Conservation (phyloP, 1,139 yeast genomes). For the Sugiyamaella novakii region DNA sequence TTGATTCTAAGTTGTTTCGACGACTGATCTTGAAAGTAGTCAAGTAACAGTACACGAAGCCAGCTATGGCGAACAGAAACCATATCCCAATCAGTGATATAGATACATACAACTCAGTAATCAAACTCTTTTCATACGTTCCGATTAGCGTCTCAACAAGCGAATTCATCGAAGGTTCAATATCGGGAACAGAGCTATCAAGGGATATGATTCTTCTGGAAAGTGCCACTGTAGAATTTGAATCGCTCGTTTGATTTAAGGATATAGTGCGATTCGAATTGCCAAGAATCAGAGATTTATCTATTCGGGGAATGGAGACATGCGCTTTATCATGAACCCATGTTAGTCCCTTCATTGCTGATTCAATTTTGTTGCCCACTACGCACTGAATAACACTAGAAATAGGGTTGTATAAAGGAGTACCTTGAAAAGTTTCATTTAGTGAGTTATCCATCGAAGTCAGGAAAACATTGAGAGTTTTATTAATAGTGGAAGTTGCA, state of each 20-base stretch:
- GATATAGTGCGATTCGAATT: conserved; percentile 8
- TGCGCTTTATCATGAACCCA: conserved; percentile 75
- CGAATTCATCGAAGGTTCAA: conserved; percentile 13
- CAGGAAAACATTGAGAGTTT: conserved; percentile 55
- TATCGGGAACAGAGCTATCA: background rate
- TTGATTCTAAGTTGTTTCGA: background rate
- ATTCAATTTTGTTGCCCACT: conserved; percentile 67
- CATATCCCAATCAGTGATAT: conserved; percentile 29
- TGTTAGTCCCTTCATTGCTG: conserved; percentile 67
- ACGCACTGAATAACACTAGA: conserved; percentile 71
- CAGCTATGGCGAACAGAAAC: conserved; percentile 32
- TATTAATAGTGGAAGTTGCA: conserved; percentile 57
- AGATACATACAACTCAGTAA: conserved; percentile 33
- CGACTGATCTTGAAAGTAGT: background rate
- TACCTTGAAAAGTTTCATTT: conserved; percentile 60
- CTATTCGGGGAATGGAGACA: conserved; percentile 59
- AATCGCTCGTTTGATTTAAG: background rate
- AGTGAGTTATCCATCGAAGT: conserved; percentile 57
- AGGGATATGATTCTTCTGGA: background rate
- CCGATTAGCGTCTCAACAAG: conserved; percentile 24
- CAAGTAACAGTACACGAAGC: conserved; percentile 28
- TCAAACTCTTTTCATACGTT: conserved; percentile 28
- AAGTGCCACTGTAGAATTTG: conserved; percentile 2
- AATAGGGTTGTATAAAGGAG: conserved; percentile 66
- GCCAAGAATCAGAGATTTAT: conserved; percentile 29